These are phyloP conservation scores for Zygosaccharomyces pseudobailii DNA, from an alignment of 1,139 yeast genomes.

Conservation along the genomic window DNA sequence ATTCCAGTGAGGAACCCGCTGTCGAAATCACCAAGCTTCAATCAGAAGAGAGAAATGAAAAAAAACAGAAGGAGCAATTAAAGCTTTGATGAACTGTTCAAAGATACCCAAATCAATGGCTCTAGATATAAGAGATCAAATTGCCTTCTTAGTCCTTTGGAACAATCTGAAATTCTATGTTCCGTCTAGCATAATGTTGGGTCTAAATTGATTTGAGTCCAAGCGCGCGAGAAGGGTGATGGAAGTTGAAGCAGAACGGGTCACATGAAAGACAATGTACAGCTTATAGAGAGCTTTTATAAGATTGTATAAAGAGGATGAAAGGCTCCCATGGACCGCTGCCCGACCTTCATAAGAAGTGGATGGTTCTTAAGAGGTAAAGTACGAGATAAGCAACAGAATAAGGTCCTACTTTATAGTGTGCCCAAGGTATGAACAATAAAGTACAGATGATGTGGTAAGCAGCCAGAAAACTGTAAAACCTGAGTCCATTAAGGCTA, in stretches of 20 bases:
- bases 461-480: conserved; percentile 18
- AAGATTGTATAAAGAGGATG: not conserved
- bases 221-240: too few species aligned
- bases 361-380: conserved; percentile 20
- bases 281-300: not conserved
- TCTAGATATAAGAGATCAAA: not conserved
- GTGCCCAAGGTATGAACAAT: conserved; percentile 27
- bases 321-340: not conserved
- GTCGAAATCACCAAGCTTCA: not conserved
- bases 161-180: not conserved
- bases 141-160: not conserved
- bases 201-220: too few species aligned
- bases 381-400: conserved; percentile 24
- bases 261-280: conserved; percentile 5
- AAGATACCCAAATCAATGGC: not conserved
- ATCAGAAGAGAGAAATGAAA: not conserved
- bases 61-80: not conserved
- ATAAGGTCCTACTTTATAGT: conserved; percentile 20
- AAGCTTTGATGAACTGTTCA: not conserved
- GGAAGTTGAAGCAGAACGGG: not conserved
- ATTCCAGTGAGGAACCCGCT: not conserved
- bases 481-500: conserved; percentile 27
- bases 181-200: too few species aligned
- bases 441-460: conserved; percentile 22
- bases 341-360: conserved; percentile 18